These are phyloP conservation scores for Spinacia oleracea DNA, from an alignment of 179 eudicot species.

Conservation along the genomic window DNA sequence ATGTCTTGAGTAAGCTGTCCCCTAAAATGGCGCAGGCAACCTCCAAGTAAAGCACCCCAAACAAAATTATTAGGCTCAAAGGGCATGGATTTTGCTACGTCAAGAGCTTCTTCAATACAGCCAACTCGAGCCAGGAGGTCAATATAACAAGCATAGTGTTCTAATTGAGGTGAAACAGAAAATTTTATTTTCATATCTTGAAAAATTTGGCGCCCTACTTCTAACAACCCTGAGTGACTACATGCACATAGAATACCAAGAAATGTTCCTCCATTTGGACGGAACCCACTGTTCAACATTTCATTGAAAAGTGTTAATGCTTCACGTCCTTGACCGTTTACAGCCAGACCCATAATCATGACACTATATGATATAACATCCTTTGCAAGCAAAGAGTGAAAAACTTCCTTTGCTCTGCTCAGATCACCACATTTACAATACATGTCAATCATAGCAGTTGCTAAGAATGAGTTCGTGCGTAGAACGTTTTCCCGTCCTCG, in stretches of 20 bases:
- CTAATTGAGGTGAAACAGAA: conserved; percentile 47
- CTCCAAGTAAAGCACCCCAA: conserved; percentile 81
- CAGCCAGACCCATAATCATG: conserved; percentile 88
- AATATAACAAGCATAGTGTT: conserved; percentile 77
- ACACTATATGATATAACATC: conserved; percentile 69
- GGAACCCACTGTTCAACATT: conserved; percentile 38
- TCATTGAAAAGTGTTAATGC: conserved; percentile 54
- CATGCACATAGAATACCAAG: conserved; percentile 70
- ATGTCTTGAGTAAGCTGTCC: conserved; percentile 51
- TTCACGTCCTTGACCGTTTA: conserved; percentile 69
- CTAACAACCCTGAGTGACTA: conserved; percentile 69
- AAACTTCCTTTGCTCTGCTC: conserved; percentile 52
- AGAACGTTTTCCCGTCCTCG: conserved; percentile 44
- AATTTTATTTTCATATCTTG: conserved; percentile 39
- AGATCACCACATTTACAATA: conserved; percentile 75
- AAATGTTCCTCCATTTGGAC: conserved; percentile 59
- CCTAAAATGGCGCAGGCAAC: conserved; percentile 67
- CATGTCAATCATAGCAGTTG: conserved; percentile 81
- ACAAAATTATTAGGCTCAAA: conserved; percentile 66
- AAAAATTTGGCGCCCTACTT: conserved; percentile 62
- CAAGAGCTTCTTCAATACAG: conserved; percentile 67
- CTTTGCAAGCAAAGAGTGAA: conserved; percentile 44
- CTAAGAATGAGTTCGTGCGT: conserved; percentile 49
- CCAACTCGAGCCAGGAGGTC: conserved; percentile 79
- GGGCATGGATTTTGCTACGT: conserved; percentile 66